Percentiles rank a stretch among this genome's conserved stretches.
Evolutionary conservation across 306 rosid genomes (phyloP).

Genomic region (Prosopis cineraria): DNA sequence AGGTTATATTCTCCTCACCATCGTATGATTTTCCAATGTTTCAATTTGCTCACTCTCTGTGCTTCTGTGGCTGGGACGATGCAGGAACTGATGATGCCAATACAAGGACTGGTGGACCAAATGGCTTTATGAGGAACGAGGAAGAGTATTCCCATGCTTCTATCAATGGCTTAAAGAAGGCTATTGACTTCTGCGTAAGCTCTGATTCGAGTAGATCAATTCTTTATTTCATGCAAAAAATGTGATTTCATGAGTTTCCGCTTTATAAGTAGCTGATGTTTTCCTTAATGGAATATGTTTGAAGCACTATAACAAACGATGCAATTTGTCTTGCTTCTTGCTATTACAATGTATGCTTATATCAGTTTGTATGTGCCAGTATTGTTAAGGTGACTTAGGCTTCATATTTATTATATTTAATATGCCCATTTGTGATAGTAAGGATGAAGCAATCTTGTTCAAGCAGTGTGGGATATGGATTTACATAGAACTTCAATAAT

Average conservation of each 20-base stretch:
- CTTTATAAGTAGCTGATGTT: neutral
- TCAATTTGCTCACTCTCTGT: slow-evolving; percentile 7
- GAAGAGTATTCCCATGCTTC: slow-evolving; percentile 81
- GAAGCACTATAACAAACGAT: neutral
- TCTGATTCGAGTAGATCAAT: neutral
- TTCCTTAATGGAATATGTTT: neutral
- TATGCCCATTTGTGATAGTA: neutral
- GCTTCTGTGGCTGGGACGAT: slow-evolving; percentile 74
- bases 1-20: neutral
- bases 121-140: slow-evolving; percentile 80
- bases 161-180: slow-evolving; percentile 83
- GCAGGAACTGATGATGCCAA: slow-evolving; percentile 84
- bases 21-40: slow-evolving; percentile 7
- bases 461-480: neutral
- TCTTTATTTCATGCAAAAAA: neutral
- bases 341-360: neutral
- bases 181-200: slow-evolving; percentile 76
- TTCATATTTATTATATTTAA: neutral
- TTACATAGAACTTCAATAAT: neutral
- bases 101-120: slow-evolving; percentile 80
- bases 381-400: neutral
- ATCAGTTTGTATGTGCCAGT: neutral
- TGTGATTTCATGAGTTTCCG: slow-evolving; percentile 3
- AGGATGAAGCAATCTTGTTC: neutral
- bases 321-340: neutral